Evolutionary conservation across 805 yeast species (phyloP).

Genomic region (Lachancea thermotolerans): DNA sequence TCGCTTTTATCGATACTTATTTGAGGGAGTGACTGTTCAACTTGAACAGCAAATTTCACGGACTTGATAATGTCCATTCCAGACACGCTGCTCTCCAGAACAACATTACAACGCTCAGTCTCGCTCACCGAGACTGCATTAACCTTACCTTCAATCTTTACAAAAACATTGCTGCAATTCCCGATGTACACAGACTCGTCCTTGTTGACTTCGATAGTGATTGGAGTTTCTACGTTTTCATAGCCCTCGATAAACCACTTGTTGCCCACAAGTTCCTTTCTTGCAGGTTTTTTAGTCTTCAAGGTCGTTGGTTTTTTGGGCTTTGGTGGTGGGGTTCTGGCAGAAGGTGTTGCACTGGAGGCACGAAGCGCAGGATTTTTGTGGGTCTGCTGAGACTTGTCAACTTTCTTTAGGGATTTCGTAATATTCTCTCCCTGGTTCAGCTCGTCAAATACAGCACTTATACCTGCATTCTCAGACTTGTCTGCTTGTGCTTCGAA

Average conservation of each 20-base stretch:
- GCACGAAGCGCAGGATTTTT: slow-evolving; percentile 78
- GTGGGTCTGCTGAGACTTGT: slow-evolving; percentile 88
- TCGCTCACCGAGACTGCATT: slow-evolving; percentile 79
- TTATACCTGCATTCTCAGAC: slow-evolving; percentile 47
- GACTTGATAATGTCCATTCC: slow-evolving; percentile 86
- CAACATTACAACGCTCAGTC: slow-evolving; percentile 64
- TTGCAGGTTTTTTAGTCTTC: slow-evolving; percentile 43
- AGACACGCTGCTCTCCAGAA: slow-evolving; percentile 77
- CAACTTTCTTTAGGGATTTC: slow-evolving; percentile 82
- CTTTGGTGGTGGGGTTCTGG: slow-evolving; percentile 55
- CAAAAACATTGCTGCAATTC: slow-evolving; percentile 62
- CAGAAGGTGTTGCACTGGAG: slow-evolving; percentile 41
- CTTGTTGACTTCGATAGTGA: slow-evolving; percentile 69
- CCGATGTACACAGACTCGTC: slow-evolving; percentile 88
- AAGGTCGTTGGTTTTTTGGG: slow-evolving; percentile 77
- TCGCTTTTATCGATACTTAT: slow-evolving; percentile 85
- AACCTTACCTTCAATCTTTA: slow-evolving; percentile 85
- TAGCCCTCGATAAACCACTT: slow-evolving; percentile 86
- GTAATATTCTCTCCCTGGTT: slow-evolving; percentile 83
- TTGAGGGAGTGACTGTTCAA: slow-evolving; percentile 74
- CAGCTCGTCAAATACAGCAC: slow-evolving; percentile 87
- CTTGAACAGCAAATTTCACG: slow-evolving; percentile 74
- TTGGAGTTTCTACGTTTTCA: slow-evolving; percentile 47
- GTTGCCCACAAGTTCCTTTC: slow-evolving; percentile 74
- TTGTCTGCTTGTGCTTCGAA: slow-evolving; percentile 39